Evolutionary conservation across 2,329 filamentous ascomycete genomes (phyloP), one percentile per base, ranked within the genome.

Genomic region (Colletotrichum limetticola): DNA sequence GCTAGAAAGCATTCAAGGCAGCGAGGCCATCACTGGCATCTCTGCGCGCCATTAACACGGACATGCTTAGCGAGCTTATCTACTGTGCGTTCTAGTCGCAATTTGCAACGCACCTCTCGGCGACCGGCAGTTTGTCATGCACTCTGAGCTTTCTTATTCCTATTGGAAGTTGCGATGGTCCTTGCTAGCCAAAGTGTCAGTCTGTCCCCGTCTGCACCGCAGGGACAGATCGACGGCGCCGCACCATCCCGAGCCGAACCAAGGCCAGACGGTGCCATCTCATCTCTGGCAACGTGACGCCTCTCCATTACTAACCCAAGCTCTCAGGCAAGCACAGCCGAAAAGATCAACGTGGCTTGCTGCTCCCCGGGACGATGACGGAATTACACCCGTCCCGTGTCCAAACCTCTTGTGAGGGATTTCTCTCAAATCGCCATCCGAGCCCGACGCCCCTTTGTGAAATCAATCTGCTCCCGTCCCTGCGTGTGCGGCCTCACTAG

Each of bases 141-240:
- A 63, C 57, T 42, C 35, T 55, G 32, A n/a, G 32, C 56, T 73
- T 73, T 57, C 56, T 73, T 66, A 22, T 73, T 72, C 56, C 28
- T 70, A 60, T 61, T 67, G 52, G 55, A 52, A 52, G 58, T 64
- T 69, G 24, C 66, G 53, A 64, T 11, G 26, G 52, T 69, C 65
- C 37, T 56, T 59, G 24, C n/a, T 30, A 5, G 30, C 16, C n/a
- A 5, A 3, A 35, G 26, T 49, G 65, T 26, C 66, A 22, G 46
- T 32, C 58, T 22, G n/a, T 49, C 56, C 32, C n/a, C 11, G 4
- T n/a, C 46, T 30, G 42, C 37, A 19, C 66, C 22, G 52, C 30
- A 62, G 53, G 37, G 35, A 55, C 42, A 19, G 42, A 59, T 60
- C 59, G 66, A 59, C 66, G 42, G 28, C 42, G 49, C 37, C 53